Conservation (phyloP, 2,329 filamentous ascomycete genomes). For the Hymenoscyphus infarciens region DNA sequence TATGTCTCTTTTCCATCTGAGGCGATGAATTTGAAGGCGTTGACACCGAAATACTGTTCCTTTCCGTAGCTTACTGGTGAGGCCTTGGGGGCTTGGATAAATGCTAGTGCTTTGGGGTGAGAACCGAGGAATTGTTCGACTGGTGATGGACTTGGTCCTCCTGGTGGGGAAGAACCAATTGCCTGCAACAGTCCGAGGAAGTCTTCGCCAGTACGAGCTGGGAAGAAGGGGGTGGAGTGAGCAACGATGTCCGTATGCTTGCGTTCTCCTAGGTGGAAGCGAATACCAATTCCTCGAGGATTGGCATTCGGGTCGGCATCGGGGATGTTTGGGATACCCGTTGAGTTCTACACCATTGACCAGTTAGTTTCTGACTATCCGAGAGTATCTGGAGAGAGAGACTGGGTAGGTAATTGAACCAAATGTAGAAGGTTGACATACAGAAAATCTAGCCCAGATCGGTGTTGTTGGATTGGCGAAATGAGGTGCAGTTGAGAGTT, state of each 20-base stretch:
- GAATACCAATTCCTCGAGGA: conserved; percentile 47
- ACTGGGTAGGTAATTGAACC: too few relatives aligned
- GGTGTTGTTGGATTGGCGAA: conserved; percentile 45
- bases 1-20: conserved; percentile 41
- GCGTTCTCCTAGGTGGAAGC: conserved; percentile 45
- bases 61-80: conserved; percentile 46
- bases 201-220: conserved; percentile 48
- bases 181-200: conserved; percentile 48
- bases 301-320: conserved; percentile 46
- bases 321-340: conserved; percentile 48
- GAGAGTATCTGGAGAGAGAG: neutral
- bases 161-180: conserved; percentile 32
- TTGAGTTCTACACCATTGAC: conserved; percentile 37
- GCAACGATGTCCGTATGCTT: conserved; percentile 54
- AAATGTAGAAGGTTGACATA: neutral
- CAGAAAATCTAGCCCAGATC: conserved; percentile 45
- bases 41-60: conserved; percentile 47
- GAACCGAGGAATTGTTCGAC: conserved; percentile 42
- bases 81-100: conserved; percentile 48
- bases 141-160: conserved; percentile 27
- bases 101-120: conserved; percentile 46
- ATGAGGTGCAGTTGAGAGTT: conserved; percentile 46
- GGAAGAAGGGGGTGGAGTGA: conserved; percentile 51
- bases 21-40: conserved; percentile 46
- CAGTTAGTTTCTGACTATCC: neutral